These are phyloP conservation scores for Breviolum minutum DNA, from an alignment of 73 alveolate species.

Conservation along the genomic window DNA sequence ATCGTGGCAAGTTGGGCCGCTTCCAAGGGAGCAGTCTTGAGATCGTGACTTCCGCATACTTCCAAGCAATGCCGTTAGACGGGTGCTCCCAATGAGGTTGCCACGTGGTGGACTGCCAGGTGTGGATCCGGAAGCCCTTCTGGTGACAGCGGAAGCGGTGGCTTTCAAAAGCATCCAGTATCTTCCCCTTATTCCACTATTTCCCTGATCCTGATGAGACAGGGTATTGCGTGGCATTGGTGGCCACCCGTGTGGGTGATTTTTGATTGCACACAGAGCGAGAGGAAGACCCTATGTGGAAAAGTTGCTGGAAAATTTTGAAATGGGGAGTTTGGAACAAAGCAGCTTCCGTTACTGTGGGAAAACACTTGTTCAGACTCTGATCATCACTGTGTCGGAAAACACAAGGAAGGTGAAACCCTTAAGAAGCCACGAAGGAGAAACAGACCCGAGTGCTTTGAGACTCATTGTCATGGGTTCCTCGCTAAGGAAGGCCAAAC, in stretches of 20 bases:
- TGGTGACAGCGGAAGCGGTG: conserved; percentile 47
- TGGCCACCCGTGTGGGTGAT: conserved; percentile 38
- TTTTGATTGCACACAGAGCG: neutral
- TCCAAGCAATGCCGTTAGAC: conserved; percentile 30
- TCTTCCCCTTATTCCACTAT: neutral
- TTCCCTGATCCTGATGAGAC: neutral
- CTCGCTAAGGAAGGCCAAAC: conserved; percentile 11
- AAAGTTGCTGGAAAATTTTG: neutral
- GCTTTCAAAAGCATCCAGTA: neutral
- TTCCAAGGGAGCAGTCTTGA: neutral
- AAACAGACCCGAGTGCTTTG: neutral
- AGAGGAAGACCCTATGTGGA: neutral
- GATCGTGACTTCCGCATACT: neutral
- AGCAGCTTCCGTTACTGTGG: conserved; percentile 9
- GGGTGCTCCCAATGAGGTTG: neutral
- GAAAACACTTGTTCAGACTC: too few species aligned
- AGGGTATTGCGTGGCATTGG: neutral
- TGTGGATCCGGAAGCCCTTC: neutral
- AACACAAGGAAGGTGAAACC: too few species aligned
- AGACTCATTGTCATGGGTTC: neutral
- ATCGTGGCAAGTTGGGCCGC: neutral
- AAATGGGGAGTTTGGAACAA: neutral
- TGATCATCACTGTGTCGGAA: too few species aligned
- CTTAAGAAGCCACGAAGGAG: too few species aligned
- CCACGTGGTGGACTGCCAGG: conserved; percentile 32